Conservation (phyloP, 345 rosid genomes). For the Salix caprea region DNA sequence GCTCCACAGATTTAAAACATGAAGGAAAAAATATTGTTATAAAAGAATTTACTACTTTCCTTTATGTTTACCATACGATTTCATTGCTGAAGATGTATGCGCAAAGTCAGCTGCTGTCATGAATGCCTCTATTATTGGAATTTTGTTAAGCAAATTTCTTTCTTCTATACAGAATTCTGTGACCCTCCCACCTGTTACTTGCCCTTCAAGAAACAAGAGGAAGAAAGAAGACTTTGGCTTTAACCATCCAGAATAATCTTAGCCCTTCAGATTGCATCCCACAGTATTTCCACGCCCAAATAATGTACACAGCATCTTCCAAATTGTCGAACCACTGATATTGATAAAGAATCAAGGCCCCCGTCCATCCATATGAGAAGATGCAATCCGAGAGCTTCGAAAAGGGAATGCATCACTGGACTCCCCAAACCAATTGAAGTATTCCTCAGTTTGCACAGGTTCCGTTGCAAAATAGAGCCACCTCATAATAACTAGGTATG, state of each 20-base stretch:
- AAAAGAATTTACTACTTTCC: not conserved
- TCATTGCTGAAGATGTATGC: constrained; percentile 16
- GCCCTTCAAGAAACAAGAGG: not conserved
- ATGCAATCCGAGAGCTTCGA: not conserved
- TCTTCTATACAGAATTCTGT: constrained; percentile 19
- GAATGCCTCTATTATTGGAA: constrained; percentile 16
- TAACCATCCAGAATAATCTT: constrained; percentile 1
- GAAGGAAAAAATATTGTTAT: no score
- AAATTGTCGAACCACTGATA: not conserved
- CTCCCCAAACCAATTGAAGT: not conserved
- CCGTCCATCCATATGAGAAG: not conserved
- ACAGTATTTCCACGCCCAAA: constrained; percentile 3
- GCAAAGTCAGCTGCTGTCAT: constrained; percentile 21
- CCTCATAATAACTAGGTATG: not conserved
- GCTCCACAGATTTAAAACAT: no score
- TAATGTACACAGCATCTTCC: constrained; percentile 5
- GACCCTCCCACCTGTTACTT: not conserved
- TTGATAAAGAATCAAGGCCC: not conserved
- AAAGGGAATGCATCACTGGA: not conserved
- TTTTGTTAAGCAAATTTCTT: constrained; percentile 8
- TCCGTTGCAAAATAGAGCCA: not conserved
- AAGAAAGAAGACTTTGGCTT: constrained; percentile 5
- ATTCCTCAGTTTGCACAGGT: not conserved
- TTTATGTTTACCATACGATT: not conserved
- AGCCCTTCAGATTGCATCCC: not conserved